Evolutionary conservation across 2,329 filamentous ascomycete species (phyloP), one percentile per base, ranked within the genome.

Genomic region (Amylocarpus encephaloides): DNA sequence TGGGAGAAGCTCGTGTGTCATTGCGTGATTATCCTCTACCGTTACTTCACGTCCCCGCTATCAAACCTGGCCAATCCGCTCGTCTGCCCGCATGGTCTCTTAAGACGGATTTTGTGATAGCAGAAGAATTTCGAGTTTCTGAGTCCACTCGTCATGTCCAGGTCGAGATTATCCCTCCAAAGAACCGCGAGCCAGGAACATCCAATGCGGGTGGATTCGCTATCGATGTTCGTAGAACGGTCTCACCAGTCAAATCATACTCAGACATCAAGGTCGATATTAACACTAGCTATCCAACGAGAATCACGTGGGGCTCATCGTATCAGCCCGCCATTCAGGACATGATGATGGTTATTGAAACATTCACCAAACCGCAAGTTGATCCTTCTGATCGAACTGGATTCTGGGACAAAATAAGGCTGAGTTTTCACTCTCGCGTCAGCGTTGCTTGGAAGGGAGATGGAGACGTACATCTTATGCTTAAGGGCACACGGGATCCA

Each of bases 301-400:
- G 88, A 40, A 92, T 98, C 47, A 96, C 92, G 0, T 98, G 93
- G 94, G 91, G 91, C 6, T 91, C 93, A 41, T 95, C 91, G 2
- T 98, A 97, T 64, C 94, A 98, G 64, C 93, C 94, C 26, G 92
- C 92, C 1, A 92, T 98, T 43, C 93, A 98, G 67, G 94, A 98
- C 64, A 95, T 97, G 86, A 98, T 98, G 93, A 96, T 97, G 79
- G 91, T 91, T 22, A 87, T 98, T 54, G 93, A 98, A 69, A 92
- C 88, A 2, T 97, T 98, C 66, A 96, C 92, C 1, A 98, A 98
- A 66, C 89, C 92, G 6, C 91, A 92, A 56, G 76, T 96, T 26
- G 94, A 98, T 66, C 86, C 88, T 1, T 97, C 93, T 0, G 94
- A 98, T 57, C 79, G 86, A 49, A 89, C 95, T 42, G 93, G 93